Percentiles rank a stretch among this genome's conserved stretches.
Conservation (phyloP, 352 stramenopile species). For the Globisporangium carolinianum region DNA sequence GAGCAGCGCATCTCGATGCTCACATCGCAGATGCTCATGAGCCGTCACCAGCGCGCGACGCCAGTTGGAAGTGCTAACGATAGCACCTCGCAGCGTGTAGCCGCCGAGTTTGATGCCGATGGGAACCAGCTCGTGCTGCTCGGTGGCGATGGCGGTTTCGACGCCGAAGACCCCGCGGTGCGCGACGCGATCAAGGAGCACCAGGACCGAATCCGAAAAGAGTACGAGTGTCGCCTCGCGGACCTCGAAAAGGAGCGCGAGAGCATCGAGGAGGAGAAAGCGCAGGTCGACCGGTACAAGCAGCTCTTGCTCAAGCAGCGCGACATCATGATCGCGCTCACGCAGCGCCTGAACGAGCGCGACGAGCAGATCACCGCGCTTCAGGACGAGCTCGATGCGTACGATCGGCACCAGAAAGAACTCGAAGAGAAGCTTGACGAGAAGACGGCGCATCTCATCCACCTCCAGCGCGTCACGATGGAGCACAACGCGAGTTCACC, state of each 20-base stretch:
- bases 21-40: conserved; percentile 91
- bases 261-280: conserved; percentile 93
- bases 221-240: conserved; percentile 88
- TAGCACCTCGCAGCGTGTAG: not conserved
- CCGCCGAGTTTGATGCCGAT: conserved; percentile 10
- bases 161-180: conserved; percentile 74
- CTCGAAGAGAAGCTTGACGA: conserved; percentile 93
- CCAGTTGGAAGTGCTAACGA: not conserved
- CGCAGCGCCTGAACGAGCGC: conserved; percentile 91
- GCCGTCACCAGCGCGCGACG: conserved; percentile 43
- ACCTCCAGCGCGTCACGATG: conserved; percentile 89
- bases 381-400: conserved; percentile 93
- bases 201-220: conserved; percentile 84
- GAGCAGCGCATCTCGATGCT: conserved; percentile 91
- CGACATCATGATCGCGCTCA: conserved; percentile 96
- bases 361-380: conserved; percentile 95
- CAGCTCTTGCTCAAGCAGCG: conserved; percentile 94
- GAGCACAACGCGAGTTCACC: conserved; percentile 76
- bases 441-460: conserved; percentile 91
- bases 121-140: conserved; percentile 6
- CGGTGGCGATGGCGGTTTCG: conserved; percentile 16
- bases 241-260: conserved; percentile 93
- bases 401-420: conserved; percentile 89
- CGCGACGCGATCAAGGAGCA: conserved; percentile 85
- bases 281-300: conserved; percentile 95